Base-by-base conservation (phyloP, 257 asterid genomes). In the Penstemon davidsonii region DNA sequence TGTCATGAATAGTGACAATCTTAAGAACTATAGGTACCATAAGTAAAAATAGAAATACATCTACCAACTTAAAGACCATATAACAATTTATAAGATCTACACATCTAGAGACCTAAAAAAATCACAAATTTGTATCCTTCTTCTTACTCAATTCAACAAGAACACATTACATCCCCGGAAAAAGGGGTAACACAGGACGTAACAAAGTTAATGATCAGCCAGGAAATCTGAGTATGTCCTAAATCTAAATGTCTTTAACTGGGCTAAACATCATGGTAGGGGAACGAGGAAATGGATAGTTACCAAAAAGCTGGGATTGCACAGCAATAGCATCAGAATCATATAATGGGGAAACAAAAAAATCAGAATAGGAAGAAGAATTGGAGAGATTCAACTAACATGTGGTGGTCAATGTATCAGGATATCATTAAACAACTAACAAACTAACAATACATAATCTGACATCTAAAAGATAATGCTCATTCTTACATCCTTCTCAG, bases 401-500 rank as follows among this genome's bases (percentile, higher is more conserved):
- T 42, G 18, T 39, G 64, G 46, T 46, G 41, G 41, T 33, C 41
- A 60, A 42, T 37, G 64, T 10, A 25, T 25, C 33, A 25, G 33
- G 33, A 25, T 25, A 25, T 25, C 33, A 25, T 25, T 1, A 1
- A 25, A 25, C 33, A 25, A 25, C 33, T 25, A 25, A 25, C 33
- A 25, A 25, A 25, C 33, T 25, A 25, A 44, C 68, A 66, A 79
- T 66, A 70, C 64, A 69, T 55, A 66, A 62, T 10, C 76, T 60
- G 63, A 68, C 68, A 72, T 49, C 33, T 67, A 62, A 60, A 60
- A 58, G 68, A 70, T 72, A 62, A 45, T 19, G 69, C 5, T 25
- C 9, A 75, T 71, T 63, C 94, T 86, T 85, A 94, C 99, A 72
- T 94, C 97, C 73, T 87, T 87, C 80, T 94, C 99, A 6, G 79